Base-by-base conservation (phyloP, 495 filamentous ascomycete genomes). In the Lentithecium fluviatile region DNA sequence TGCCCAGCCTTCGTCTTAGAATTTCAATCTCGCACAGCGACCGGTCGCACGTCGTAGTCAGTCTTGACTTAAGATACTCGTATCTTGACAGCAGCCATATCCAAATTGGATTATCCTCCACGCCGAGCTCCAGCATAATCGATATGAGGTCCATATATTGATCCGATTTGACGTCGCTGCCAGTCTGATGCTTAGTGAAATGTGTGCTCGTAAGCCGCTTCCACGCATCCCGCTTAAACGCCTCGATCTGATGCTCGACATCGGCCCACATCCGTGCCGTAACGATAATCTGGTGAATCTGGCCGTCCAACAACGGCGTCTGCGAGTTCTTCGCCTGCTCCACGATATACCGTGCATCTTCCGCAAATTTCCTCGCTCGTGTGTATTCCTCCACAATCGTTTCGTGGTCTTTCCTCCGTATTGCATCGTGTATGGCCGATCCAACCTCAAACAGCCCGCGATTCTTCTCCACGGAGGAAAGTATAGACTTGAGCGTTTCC, bases 181-280 rank as follows among this genome's bases (percentile, higher is more conserved):
- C 65, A 8, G 36, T 19, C 32, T 80, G 76, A 10, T 75, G 57
- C 56, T 77, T 82, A 25, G 61, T 62, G 79, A 77, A 63, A 77
- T 82, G 64, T 73, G 49, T 65, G 12, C 43, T 43, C 20, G 38
- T 75, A 52, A 98, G 78, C 66, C 82, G 84, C 58, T 82, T 82
- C 94, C 95, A 97, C 2, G 90, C 79, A 61, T 95, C 91, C 6
- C 88, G 81, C 70, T 96, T 97, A 75, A 96, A 96, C 11, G 78
- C 73, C 23, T 89, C 83, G 24, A 96, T 85, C 57, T 93, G 91
- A 43, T 86, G 80, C 37, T 90, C 85, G 2, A 97, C 88, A 73
- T 96, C 90, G 62, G 85, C 80, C 92, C 91, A 96, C 86, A 97
- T 93, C n/a, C 91, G 85, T 6, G 88, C 91, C 29, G 91, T 91